Evolutionary conservation across 2,329 filamentous ascomycete genomes (phyloP).

Genomic region (Sordariomycetes sp.): DNA sequence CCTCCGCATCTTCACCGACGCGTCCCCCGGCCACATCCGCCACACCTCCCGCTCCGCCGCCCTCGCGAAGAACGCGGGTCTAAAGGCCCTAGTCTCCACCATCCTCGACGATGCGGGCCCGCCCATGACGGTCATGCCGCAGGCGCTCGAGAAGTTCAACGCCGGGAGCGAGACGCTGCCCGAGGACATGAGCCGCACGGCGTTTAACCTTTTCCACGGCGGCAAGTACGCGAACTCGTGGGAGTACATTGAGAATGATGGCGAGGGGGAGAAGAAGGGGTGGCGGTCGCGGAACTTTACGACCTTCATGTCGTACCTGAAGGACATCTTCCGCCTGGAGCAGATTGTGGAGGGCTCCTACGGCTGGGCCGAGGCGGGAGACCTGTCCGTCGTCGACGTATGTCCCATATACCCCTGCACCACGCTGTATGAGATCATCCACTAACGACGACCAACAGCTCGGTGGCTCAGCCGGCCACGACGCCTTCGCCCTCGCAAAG

Average conservation of each 20-base stretch:
- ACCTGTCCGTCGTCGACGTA: constrained; percentile 39
- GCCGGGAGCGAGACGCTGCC: constrained; percentile 24
- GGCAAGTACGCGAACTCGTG: constrained; percentile 32
- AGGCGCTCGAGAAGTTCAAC: constrained; percentile 28
- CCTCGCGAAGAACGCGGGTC: constrained; percentile 30
- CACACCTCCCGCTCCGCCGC: constrained; percentile 41
- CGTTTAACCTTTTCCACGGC: constrained; percentile 36
- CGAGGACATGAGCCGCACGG: constrained; percentile 24
- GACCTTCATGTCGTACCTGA: constrained; percentile 39
- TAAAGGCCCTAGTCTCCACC: constrained; percentile 41
- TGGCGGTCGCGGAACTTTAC: constrained; percentile 20
- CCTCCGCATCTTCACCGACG: constrained; percentile 39
- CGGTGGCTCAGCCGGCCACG: constrained; percentile 44
- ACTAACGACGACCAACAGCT: constrained; percentile 40
- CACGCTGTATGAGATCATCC: constrained; percentile 28
- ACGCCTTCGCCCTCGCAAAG: constrained; percentile 38
- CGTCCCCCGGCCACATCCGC: constrained; percentile 23
- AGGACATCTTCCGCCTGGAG: constrained; percentile 29
- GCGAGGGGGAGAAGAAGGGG: constrained; percentile 21
- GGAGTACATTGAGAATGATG: constrained; percentile 21
- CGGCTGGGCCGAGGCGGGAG: constrained; percentile 39
- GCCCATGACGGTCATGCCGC: constrained; percentile 29
- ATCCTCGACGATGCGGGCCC: constrained; percentile 40
- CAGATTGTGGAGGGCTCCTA: constrained; percentile 42
- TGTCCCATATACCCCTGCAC: constrained; percentile 12